Conservation (phyloP, 345 rosid genomes). For the Linum trigynum region DNA sequence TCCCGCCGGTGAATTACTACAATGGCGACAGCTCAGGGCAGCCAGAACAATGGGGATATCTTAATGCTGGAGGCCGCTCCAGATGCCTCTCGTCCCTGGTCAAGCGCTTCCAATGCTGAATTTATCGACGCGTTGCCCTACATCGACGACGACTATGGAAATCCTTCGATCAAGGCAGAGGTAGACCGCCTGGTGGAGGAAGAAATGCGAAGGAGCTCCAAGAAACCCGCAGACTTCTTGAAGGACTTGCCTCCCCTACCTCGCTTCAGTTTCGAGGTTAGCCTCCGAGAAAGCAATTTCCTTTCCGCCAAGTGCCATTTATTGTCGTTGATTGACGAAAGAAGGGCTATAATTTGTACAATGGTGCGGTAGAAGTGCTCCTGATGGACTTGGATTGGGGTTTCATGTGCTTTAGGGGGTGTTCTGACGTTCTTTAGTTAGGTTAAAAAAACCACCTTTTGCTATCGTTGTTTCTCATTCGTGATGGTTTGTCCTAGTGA, state of each 20-base stretch:
- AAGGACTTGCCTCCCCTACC: conserved; percentile 70
- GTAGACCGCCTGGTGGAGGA: conserved; percentile 86
- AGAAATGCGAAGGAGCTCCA: conserved; percentile 89
- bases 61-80: conserved; percentile 80
- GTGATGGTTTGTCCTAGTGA: too few species aligned
- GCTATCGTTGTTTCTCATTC: too few species aligned
- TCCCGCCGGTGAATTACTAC: background rate
- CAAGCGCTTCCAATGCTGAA: conserved; percentile 49
- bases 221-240: conserved; percentile 84
- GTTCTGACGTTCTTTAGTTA: too few species aligned
- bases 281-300: background rate
- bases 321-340: too few species aligned
- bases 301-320: too few species aligned
- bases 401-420: too few species aligned
- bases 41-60: conserved; percentile 31
- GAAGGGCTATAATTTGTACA: too few species aligned
- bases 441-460: too few species aligned
- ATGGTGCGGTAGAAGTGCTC: too few species aligned
- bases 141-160: conserved; percentile 84
- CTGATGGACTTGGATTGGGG: too few species aligned
- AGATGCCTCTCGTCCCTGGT: conserved; percentile 56
- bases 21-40: conserved; percentile 24
- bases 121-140: conserved; percentile 86
- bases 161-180: conserved; percentile 64
- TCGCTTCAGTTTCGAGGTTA: conserved; percentile 60